Base-by-base conservation (phyloP, 2,329 filamentous ascomycete species). In the Colletotrichum shisoi region DNA sequence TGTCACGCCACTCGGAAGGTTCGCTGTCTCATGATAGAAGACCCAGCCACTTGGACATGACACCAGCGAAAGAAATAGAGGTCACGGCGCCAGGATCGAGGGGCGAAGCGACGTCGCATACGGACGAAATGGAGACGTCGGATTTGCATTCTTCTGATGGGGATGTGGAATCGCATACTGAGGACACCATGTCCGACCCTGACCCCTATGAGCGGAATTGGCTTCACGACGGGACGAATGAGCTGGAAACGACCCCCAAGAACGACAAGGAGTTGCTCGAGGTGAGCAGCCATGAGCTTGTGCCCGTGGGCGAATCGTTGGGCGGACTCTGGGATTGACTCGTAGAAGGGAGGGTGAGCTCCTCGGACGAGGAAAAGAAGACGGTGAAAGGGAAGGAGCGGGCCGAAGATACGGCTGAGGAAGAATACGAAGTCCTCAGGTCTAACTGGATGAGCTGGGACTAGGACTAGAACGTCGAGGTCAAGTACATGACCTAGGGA, bases 271-370 rank as follows among this genome's bases (percentile, higher is more conserved):
- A 46, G 34, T 5, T 57, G 13, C 45, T 59, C 17, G 64, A 56
- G 21, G n/a, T 59, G 3, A 57, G 63, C 58, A 68, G 63, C 51
- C 60, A 56, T 8, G 64, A 63, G 34, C 19, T 68, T 15, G 56
- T 61, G 17, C 24, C 57, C n/a, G 64, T 49, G n/a, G 34, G 46
- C 17, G 68, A 67, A 12, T 58, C 59, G 1, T 40, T 53, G 17
- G 52, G 59, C 24, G 69, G 69, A 15, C 67, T 70, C 11, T 70
- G 67, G 69, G 69, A 69, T 69, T 70, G 69, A 70, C 69, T 69
- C 52, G 69, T 70, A 52, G 69, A 70, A 9, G 67, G 69, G 67
- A 69, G 69, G 69, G 69, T 70, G 69, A 70, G 69, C 69, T 70
- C 69, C 67, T 70, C 69, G 56, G 67, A 69, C 69, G 69, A 70